Evolutionary conservation across 345 rosid genomes (phyloP), one percentile per base, ranked within the genome.

Genomic region (Acer saccharum): DNA sequence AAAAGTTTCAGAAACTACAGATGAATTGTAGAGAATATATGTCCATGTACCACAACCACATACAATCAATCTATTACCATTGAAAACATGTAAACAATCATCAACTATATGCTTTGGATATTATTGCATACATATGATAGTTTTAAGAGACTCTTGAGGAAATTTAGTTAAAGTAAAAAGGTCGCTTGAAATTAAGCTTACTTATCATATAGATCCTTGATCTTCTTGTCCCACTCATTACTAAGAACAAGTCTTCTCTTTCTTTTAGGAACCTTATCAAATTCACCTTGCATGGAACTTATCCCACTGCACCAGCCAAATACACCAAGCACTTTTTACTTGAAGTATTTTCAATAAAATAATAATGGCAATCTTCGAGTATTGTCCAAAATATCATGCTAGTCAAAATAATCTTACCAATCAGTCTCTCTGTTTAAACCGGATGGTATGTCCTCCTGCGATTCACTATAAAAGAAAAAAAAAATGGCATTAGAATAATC

Each of bases 131-230:
- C 39, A 52, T 21, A 71, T 43, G 29, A 68, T 54, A 62, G 7
- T 58, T 67, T 65, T 43, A 68, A 17, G 27, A 11, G 46, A 32
- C 43, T 80, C 63, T 21, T 52, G 29, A 32, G 35, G 58, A 75
- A 68, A 55, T 52, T 50, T 69, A 39, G 48, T 55, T 14, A 65
- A 18, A 35, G 57, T 8, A 57, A 46, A 65, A 50, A 18, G 54
- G 6, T 44, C 20, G 65, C 29, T n/a, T 77, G 44, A 39, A 79
- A 74, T 70, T 61, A 65, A 63, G 80, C 93, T 76, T 86, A 95
- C 98, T 81, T 87, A 48, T 91, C 90, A 60, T 89, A 90, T 65
- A 95, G 90, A 70, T 90, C 94, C 82, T 78, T 89, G 78, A 95
- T 81, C 82, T 84, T 81, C 55, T 64, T 76, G 83, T 89, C 95